phyloP scores from a whole-genome alignment of 2,329 filamentous ascomycete species.

The Neofusicoccum sp. region DNA sequence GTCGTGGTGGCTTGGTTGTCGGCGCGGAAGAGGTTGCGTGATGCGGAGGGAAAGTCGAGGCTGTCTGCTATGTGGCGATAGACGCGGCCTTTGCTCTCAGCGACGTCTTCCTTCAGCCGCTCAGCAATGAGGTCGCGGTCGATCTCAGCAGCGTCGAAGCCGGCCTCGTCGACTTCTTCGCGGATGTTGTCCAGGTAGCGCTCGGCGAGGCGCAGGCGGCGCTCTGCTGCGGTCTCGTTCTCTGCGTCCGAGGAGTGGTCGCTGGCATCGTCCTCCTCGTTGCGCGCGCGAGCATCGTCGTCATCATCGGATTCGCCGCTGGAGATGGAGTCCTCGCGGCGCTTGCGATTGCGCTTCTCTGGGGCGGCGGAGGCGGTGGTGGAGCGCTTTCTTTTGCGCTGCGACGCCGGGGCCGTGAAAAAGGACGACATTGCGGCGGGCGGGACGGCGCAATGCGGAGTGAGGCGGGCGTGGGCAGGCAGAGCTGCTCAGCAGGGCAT shows the following conservation, averaged over 20 bases:
- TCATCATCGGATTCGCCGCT: conserved; percentile 75
- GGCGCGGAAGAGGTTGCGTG: conserved; percentile 71
- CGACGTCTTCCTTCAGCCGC: conserved; percentile 83
- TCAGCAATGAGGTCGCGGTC: conserved; percentile 91
- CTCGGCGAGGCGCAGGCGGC: conserved; percentile 82
- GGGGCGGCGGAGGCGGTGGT: conserved; percentile 53
- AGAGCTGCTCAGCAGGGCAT: neutral
- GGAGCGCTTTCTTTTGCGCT: conserved; percentile 83
- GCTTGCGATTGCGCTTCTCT: conserved; percentile 59
- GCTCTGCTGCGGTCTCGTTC: conserved; percentile 84
- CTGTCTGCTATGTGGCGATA: conserved; percentile 77
- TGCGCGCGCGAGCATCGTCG: conserved; percentile 38
- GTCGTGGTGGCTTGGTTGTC: conserved; percentile 78
- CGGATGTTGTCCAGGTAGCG: conserved; percentile 89
- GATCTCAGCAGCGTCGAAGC: conserved; percentile 92
- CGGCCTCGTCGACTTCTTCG: conserved; percentile 72
- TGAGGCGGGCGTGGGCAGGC: neutral
- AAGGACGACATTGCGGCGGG: conserved; percentile 60
- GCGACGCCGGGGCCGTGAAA: conserved; percentile 82
- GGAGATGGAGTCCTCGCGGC: conserved; percentile 78
- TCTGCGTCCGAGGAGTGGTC: conserved; percentile 67
- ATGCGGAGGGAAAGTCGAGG: conserved; percentile 66
- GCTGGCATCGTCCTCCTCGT: conserved; percentile 49
- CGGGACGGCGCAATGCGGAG: neutral
- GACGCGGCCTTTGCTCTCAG: conserved; percentile 85